Conservation (phyloP, 1,284 basidiomycete genomes). For the Paramarasmius palmivorus region DNA sequence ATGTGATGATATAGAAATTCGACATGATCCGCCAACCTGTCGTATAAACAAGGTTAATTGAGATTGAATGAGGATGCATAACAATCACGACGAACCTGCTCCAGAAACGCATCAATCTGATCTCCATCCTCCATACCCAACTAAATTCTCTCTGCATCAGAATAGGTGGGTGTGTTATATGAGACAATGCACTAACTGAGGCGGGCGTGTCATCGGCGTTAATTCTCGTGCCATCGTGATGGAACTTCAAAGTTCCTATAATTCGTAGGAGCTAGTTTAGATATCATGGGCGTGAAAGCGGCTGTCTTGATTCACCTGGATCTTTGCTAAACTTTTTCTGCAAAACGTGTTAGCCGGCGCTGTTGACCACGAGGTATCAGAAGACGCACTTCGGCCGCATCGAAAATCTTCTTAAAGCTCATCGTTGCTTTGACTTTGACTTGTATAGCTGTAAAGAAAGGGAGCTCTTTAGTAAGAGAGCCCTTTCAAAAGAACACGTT, state of each 20-base stretch:
- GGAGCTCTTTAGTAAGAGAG: not conserved
- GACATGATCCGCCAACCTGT: no score
- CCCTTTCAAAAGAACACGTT: not conserved
- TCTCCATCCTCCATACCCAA: conserved; percentile 59
- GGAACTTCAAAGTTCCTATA: conserved; percentile 59
- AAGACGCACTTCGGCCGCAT: conserved; percentile 58
- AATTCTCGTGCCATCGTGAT: conserved; percentile 52
- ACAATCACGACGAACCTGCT: conserved; percentile 38
- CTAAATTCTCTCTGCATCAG: conserved; percentile 25
- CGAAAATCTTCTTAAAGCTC: conserved; percentile 65
- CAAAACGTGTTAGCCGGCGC: conserved; percentile 4
- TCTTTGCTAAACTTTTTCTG: conserved; percentile 64
- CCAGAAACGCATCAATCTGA: conserved; percentile 53
- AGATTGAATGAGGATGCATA: no score
- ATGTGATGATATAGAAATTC: no score
- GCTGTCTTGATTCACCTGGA: conserved; percentile 37
- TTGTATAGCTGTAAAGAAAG: conserved; percentile 46
- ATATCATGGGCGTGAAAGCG: not conserved
- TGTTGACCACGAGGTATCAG: not conserved
- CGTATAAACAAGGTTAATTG: no score
- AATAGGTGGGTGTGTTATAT: not conserved
- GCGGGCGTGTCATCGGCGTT: conserved; percentile 50
- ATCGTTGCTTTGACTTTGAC: conserved; percentile 66
- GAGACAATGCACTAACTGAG: conserved; percentile 35
- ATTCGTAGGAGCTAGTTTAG: not conserved